Conservation (phyloP, 2,329 filamentous ascomycete species). For the Escovopsis sp. region DNA sequence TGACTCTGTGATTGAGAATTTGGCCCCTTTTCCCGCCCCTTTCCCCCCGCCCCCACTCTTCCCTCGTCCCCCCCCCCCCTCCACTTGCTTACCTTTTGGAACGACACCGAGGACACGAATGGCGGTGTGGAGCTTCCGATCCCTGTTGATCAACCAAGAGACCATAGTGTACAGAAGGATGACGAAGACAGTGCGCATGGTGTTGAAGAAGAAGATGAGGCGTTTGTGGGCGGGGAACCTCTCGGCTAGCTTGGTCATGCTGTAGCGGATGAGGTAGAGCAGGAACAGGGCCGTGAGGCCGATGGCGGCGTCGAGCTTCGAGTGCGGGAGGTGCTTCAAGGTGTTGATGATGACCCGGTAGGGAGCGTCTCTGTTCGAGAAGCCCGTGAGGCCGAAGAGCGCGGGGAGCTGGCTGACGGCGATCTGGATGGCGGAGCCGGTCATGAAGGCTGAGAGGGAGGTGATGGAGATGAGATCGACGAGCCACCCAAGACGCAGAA, state of each 20-base stretch:
- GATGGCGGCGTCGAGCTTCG: conserved; percentile 69
- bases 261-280: conserved; percentile 59
- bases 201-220: conserved; percentile 78
- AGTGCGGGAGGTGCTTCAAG: conserved; percentile 51
- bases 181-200: conserved; percentile 78
- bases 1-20: neutral
- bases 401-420: conserved; percentile 66
- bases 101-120: conserved; percentile 66
- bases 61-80: too few species aligned
- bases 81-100: conserved; percentile 55
- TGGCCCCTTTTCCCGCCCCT: too few species aligned
- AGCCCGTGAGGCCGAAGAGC: conserved; percentile 62
- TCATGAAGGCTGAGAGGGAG: conserved; percentile 92
- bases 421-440: conserved; percentile 84
- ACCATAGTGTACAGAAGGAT: conserved; percentile 87
- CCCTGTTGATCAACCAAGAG: conserved; percentile 68
- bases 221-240: conserved; percentile 55
- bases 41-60: too few species aligned
- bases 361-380: conserved; percentile 62
- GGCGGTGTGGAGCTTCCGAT: conserved; percentile 43
- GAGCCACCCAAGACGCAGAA: conserved; percentile 72
- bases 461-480: conserved; percentile 86
- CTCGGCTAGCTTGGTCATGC: conserved; percentile 50
- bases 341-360: conserved; percentile 76
- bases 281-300: conserved; percentile 67